Evolutionary conservation across 2,329 filamentous ascomycete genomes (phyloP).

Genomic region (Corynespora cassiicola): DNA sequence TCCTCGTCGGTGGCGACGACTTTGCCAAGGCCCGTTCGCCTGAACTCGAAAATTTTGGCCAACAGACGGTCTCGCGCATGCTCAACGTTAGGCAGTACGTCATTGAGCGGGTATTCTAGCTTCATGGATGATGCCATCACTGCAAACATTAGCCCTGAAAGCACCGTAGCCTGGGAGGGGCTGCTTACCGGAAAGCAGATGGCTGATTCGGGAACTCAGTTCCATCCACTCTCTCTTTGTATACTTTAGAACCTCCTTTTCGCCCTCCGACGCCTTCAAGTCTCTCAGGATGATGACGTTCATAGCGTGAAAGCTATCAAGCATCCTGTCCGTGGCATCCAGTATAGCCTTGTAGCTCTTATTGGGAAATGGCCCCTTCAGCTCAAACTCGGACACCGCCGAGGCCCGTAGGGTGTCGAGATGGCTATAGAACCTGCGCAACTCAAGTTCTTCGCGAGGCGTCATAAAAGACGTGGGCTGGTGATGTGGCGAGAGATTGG

Average conservation of each 20-base stretch:
- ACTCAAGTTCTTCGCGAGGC: constrained; percentile 82
- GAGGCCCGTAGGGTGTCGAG: constrained; percentile 76
- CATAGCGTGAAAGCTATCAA: constrained; percentile 96
- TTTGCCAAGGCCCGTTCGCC: constrained; percentile 67
- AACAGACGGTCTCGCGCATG: constrained; percentile 82
- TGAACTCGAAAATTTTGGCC: constrained; percentile 86
- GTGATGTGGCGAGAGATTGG: constrained; percentile 27
- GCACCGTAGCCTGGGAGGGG: neutral
- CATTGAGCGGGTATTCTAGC: constrained; percentile 90
- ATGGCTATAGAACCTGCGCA: constrained; percentile 79
- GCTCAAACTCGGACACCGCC: constrained; percentile 85
- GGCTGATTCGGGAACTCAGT: constrained; percentile 87
- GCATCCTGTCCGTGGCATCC: constrained; percentile 79
- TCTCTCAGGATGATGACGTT: constrained; percentile 89
- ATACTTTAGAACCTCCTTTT: constrained; percentile 79
- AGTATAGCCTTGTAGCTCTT: constrained; percentile 77
- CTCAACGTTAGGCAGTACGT: constrained; percentile 83
- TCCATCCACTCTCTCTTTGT: constrained; percentile 80
- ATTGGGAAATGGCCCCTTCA: constrained; percentile 84
- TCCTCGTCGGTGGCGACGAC: constrained; percentile 72
- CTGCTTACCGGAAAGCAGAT: constrained; percentile 70
- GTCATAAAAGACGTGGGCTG: constrained; percentile 73
- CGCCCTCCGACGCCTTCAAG: constrained; percentile 75
- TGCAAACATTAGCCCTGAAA: constrained; percentile 21
- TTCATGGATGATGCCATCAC: constrained; percentile 94